Evolutionary conservation across 805 yeast genomes (phyloP), one percentile per base, ranked within the genome.

Genomic region (Candida nemodendra): DNA sequence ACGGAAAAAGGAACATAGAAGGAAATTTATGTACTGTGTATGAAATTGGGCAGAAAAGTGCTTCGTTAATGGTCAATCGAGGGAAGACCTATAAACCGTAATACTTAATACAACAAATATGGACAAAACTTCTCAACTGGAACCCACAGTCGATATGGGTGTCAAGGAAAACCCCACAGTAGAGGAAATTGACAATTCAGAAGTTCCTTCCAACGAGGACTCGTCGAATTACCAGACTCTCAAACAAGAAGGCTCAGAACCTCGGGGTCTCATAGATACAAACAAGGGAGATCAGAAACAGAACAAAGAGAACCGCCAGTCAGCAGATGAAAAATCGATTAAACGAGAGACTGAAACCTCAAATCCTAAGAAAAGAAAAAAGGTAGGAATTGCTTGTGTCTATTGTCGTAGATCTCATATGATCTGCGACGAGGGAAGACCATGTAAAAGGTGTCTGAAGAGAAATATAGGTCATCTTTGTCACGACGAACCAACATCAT

Each of bases 321-420:
- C 7, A 21, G 11, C 11, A 8, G 24, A 21, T 7, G 9, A 21
- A 21, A 21, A 21, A 11, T 7, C 9, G 24, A 8, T 11, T 11
- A 21, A 21, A 21, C 24, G 11, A 21, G 24, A 7, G 24, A 8
- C 24, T 11, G 11, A 7, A 8, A 21, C 9, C 9, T 21, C 24
- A 8, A 32, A 32, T 17, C 33, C 24, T 24, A 33, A 30, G 23
- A 56, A 54, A 42, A 62, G 75, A 37, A 75, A 71, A 59, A 78
- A 79, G 53, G 78, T 74, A 11, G 74, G 68, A 15, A 66, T 72
- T 34, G 95, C 98, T 0, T 90, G 98, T 64, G 84, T 90, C 1
- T 90, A 85, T 56, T 90, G 97, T 58, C 76, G 96, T 27, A 69
- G 98, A 38, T 86, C 96, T 0, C 98, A 90, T 59, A 86, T 90